Evolutionary conservation across 306 rosid genomes (phyloP), one percentile per base, ranked within the genome.

Genomic region (Purshia tridentata): DNA sequence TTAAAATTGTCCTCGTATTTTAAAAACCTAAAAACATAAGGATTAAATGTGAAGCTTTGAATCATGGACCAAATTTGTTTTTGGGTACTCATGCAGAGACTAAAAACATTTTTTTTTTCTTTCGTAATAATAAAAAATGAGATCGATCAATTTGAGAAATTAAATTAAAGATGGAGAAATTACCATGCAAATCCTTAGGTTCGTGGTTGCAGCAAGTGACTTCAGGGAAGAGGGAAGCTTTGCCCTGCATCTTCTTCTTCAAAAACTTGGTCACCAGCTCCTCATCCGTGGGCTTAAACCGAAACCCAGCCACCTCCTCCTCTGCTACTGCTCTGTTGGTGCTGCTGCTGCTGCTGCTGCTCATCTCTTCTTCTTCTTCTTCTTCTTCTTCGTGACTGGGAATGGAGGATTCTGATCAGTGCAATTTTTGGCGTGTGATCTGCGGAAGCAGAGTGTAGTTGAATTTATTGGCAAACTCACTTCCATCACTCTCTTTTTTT

Each of bases 131-230:
- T 58, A 29, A 16, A 7, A 58, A 58, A 22, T 23, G 1, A 23
- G 41, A 12, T 29, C 5, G n/a, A n/a, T n/a, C n/a, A n/a, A n/a
- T n/a, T n/a, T n/a, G 41, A 29, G 2, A 29, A 58, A 61, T 46
- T 8, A 39, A 61, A 61, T 15, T 22, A 39, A 16, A 61, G 22
- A 40, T 8, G 8, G 47, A 23, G 8, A 8, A 29, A 22, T 54
- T 60, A 88, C 96, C 72, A 6, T 82, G 87, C 22, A 92, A 50
- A 0, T 92, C 77, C 84, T 76, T 76, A 13, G 98, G 98, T 19
- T 92, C 92, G 3, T 5, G 57, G 9, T 76, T 72, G 85, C 80
- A 77, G 55, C 77, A 3, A 69, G 88, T 80, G 63, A 88, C 48
- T 20, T 64, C 84, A 42, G 80, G 84, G n/a, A 92, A 75, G 42